Base-by-base conservation (phyloP, 306 rosid species). In the Lupinus albus region DNA sequence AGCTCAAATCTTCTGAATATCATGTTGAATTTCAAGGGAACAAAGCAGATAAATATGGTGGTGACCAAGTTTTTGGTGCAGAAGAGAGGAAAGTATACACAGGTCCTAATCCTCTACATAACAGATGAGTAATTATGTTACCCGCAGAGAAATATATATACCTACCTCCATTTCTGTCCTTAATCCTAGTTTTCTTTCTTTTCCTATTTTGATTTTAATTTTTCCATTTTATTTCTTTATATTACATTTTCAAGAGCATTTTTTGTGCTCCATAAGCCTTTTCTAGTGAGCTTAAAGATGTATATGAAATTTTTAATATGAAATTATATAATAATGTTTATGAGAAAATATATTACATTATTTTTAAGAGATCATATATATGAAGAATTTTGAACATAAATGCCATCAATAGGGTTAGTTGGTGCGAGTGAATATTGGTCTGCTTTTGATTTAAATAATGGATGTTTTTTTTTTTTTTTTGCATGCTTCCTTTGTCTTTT, bases 31-130 rank as follows among this genome's bases (percentile, higher is more conserved):
- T 65, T 38, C 41, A 64, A 67, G 73, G 61, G 28, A 76, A 46
- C 8, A 58, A 6, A 75, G 77, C 56, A 64, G 50, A 49, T 49
- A 72, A 71, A 25, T 53, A 72, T 18, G 61, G 25, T 48, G 77
- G 38, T 49, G 80, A 75, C 42, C 71, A 77, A 67, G 73, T 76
- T 76, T 84, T 87, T 76, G 92, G 72, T 57, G 87, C 69, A 67
- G 89, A 87, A 7, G 82, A 85, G 86, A 90, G 97, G 68, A 86
- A 86, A 74, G 86, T 90, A 49, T 84, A 84, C 83, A 90, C 97
- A 18, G 97, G 97, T 60, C 97, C 97, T 38, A 90, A 90, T 67
- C 97, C 97, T 84, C 85, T 90, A 49, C 97, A 91, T 61, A 91
- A 91, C 86, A 88, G 95, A 88, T 88, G 82, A 88, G 85, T n/a